Conservation (phyloP, 257 asterid species). For the Nicotiana paniculata region DNA sequence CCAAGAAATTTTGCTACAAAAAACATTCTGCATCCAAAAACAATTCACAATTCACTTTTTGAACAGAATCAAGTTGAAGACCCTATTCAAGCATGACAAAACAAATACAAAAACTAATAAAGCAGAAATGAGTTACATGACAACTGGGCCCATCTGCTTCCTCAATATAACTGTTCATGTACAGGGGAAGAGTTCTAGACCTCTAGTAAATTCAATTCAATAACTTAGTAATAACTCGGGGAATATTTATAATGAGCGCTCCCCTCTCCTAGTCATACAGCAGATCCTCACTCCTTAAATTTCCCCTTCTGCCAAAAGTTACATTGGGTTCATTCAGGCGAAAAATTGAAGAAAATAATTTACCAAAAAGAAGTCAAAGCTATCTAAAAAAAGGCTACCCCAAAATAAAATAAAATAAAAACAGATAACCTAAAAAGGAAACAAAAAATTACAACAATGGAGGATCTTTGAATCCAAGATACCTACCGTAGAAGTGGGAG, state of each 20-base stretch:
- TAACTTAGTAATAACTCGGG: neutral
- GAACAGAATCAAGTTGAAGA: neutral
- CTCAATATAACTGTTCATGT: neutral
- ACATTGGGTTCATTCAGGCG: neutral
- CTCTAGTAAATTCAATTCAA: neutral
- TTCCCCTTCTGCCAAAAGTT: neutral
- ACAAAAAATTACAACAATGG: neutral
- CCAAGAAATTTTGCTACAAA: neutral
- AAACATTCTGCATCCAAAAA: neutral
- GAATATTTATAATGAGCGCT: neutral
- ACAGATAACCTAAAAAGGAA: neutral
- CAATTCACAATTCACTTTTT: neutral
- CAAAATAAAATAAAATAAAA: neutral
- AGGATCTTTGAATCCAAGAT: slow-evolving; percentile 2
- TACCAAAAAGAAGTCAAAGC: neutral
- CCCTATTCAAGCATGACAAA: neutral
- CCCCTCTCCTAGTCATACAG: neutral
- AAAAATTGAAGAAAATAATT: neutral
- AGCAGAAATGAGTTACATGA: neutral
- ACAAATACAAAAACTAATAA: neutral
- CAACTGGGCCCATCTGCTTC: neutral
- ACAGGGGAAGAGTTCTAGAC: neutral
- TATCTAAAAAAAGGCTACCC: neutral
- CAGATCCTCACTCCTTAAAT: neutral
- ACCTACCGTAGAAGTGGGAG: slow-evolving; percentile 49